phyloP scores from a whole-genome alignment of 495 filamentous ascomycete genomes.

The Neurospora tetraspora region DNA sequence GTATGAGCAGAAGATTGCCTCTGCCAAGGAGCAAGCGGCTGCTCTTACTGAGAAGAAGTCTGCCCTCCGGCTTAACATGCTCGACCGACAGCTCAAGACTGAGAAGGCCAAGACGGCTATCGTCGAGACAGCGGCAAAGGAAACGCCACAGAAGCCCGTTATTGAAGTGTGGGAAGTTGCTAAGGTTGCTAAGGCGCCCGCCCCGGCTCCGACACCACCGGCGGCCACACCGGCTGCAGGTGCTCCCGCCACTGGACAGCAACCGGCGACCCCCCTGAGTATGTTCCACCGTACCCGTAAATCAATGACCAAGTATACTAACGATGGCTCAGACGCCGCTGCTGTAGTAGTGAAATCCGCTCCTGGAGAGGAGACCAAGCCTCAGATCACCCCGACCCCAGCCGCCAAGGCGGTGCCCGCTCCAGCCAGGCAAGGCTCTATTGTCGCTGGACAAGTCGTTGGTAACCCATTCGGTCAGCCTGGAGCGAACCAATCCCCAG shows the following conservation, averaged over 20 bases:
- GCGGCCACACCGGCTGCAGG: slow-evolving; percentile 20
- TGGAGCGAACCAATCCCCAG: background rate
- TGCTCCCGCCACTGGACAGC: slow-evolving; percentile 9
- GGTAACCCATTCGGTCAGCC: slow-evolving; percentile 18
- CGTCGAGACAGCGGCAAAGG: slow-evolving; percentile 65
- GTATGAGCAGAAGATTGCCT: slow-evolving; percentile 40
- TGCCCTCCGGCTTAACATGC: slow-evolving; percentile 66
- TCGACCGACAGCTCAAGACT: slow-evolving; percentile 55
- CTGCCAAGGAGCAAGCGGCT: slow-evolving; percentile 41
- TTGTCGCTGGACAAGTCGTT: background rate
- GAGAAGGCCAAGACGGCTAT: slow-evolving; percentile 63
- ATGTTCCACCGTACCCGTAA: background rate
- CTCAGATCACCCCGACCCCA: background rate
- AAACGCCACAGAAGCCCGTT: slow-evolving; percentile 76
- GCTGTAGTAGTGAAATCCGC: slow-evolving; percentile 3
- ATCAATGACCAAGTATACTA: slow-evolving; percentile 7
- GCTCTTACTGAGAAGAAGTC: slow-evolving; percentile 54
- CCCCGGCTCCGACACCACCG: slow-evolving; percentile 28
- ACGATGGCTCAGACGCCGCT: slow-evolving; percentile 7
- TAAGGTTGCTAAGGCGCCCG: slow-evolving; percentile 55
- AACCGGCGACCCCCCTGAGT: background rate
- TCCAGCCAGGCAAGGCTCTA: background rate
- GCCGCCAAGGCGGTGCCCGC: background rate
- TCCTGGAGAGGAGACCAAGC: slow-evolving; percentile 17
- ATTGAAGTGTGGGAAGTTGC: slow-evolving; percentile 76